Base-by-base conservation (phyloP, 176 grass and related monocot genomes). In the Eremochloa ophiuroides region DNA sequence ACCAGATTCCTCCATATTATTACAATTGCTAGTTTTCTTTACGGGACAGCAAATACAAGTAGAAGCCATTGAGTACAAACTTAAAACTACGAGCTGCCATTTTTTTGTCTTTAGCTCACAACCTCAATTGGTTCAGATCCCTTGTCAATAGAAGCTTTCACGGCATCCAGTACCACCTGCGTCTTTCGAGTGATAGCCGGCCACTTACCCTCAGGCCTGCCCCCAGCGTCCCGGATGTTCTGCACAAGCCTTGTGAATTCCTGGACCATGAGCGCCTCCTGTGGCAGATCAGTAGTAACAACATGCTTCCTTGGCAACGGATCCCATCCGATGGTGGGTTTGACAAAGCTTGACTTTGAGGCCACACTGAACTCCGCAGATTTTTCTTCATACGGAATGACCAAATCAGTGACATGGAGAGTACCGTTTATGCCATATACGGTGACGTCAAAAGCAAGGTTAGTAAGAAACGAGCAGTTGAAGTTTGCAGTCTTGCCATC, bases 171-270 rank as follows among this genome's bases (percentile, higher is more conserved):
- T 39, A 93, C 91, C 29, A 90, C 14, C 82, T 93, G 94, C 0
- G 91, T 97, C 78, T 97, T 97, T 22, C 89, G 62, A 16, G 74
- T 88, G 86, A 97, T 90, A 27, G 56, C 56, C 1, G 82, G 84
- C 94, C 94, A 97, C 86, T 85, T 94, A 8, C 33, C 47, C 22
- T 97, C 91, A 80, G 94, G 91, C 8, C 78, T 89, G 59, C 28
- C 64, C 6, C 72, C 82, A 6, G 73, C 67, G 44, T 94, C 94
- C 11, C 83, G 79, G 65, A 94, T 88, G 83, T 34, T 62, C 66
- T 59, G 53, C 46, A 82, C 94, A 65, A 92, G 80, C 55, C 89
- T 94, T 0, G 87, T 43, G 72, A 97, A 94, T 74, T 92, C 94
- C 79, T 75, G 66, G 20, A 94, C 68, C 91, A 97, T 97, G 39